phyloP scores from a whole-genome alignment of 2,329 filamentous ascomycete species.

The Polychaeton citri region DNA sequence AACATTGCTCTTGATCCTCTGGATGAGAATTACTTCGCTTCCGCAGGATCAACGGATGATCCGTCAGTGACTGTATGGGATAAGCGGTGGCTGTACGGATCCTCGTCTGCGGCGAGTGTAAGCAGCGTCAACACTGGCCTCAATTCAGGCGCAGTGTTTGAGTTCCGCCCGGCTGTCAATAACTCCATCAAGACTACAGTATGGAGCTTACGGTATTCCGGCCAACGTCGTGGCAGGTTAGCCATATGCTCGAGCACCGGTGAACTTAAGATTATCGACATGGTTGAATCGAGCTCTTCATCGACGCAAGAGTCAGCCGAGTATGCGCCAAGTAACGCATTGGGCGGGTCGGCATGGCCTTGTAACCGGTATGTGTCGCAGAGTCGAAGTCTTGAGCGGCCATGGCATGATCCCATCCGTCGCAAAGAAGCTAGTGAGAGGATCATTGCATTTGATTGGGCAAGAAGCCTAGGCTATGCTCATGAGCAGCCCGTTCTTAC shows the following conservation, averaged over 20 bases:
- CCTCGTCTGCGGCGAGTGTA: constrained; percentile 12
- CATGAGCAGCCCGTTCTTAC: constrained; percentile 39
- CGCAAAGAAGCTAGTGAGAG: constrained; percentile 33
- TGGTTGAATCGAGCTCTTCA: constrained; percentile 10
- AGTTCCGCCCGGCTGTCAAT: constrained; percentile 42
- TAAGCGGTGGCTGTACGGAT: constrained; percentile 37
- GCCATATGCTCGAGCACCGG: constrained; percentile 47
- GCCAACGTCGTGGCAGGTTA: constrained; percentile 42
- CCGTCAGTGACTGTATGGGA: constrained; percentile 70
- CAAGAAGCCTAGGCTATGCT: constrained; percentile 12
- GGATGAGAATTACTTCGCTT: constrained; percentile 74
- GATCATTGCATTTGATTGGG: constrained; percentile 48
- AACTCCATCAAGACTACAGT: constrained; percentile 37
- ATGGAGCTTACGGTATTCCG: constrained; percentile 50
- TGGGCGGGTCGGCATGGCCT: constrained; percentile 24
- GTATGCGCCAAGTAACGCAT: constrained; percentile 12
- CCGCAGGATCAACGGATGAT: constrained; percentile 57
- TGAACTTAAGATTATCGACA: constrained; percentile 36
- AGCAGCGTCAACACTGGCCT: constrained; percentile 36
- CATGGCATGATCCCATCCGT: constrained; percentile 32
- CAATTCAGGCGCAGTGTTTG: constrained; percentile 42
- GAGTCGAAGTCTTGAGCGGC: constrained; percentile 28
- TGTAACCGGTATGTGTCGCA: constrained; percentile 32
- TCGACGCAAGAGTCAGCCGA: constrained; percentile 5
- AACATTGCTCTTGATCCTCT: constrained; percentile 65